These are phyloP conservation scores for Colletotrichum agaves DNA, from an alignment of 2,329 filamentous ascomycete species.

Conservation along the genomic window DNA sequence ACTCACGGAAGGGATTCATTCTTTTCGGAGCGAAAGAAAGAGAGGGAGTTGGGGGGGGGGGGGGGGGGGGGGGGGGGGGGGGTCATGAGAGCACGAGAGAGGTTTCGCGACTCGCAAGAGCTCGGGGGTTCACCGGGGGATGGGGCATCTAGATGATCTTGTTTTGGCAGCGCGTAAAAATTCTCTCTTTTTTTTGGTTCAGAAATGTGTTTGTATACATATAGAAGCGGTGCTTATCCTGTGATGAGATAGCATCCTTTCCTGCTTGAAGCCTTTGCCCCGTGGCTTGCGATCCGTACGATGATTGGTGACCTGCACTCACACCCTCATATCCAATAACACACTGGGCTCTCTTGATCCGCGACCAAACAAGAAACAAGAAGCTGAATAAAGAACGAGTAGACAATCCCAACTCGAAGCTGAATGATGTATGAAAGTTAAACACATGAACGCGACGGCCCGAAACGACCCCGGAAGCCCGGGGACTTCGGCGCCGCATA, in stretches of 20 bases:
- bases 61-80: no score
- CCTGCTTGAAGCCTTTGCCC: conserved; percentile 16
- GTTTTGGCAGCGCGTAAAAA: conserved; percentile 25
- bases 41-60: no score
- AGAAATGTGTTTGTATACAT: conserved; percentile 25
- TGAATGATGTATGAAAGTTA: conserved; percentile 39
- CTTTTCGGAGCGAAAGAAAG: no score
- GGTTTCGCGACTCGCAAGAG: no score
- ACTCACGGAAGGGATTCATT: conserved; percentile 10
- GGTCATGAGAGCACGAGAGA: not conserved
- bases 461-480: conserved; percentile 41
- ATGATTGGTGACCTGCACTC: conserved; percentile 36
- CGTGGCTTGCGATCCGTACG: not conserved
- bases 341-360: conserved; percentile 1
- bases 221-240: conserved; percentile 1
- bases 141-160: not conserved
- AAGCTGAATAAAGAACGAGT: conserved; percentile 43
- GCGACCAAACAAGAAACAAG: conserved; percentile 9
- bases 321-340: conserved; percentile 3
- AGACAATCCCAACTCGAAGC: conserved; percentile 16
- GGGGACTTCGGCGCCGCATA: conserved; percentile 7
- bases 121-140: not conserved
- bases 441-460: conserved; percentile 49
- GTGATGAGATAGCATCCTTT: conserved; percentile 22
- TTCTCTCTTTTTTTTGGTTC: conserved; percentile 11